Percentiles rank a stretch among this genome's conserved stretches.
These are phyloP conservation scores for Candida chauliodis DNA, from an alignment of 805 yeast genomes.

Conservation along the genomic window DNA sequence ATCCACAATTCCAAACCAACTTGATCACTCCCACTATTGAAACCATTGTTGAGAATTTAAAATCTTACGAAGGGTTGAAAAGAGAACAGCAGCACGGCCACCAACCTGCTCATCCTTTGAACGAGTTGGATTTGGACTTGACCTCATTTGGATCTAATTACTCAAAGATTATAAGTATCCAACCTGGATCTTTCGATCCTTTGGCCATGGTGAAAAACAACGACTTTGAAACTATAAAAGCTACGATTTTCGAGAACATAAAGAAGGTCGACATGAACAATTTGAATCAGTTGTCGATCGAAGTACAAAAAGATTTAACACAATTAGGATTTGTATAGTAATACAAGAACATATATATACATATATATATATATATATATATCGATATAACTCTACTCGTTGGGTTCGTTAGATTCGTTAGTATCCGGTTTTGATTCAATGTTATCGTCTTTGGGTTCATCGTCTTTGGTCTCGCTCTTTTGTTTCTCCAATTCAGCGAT, in stretches of 20 bases:
- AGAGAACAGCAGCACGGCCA: conserved; percentile 13
- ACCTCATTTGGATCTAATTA: conserved; percentile 81
- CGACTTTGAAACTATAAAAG: conserved; percentile 26
- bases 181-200: conserved; percentile 67
- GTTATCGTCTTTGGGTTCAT: conserved; percentile 22
- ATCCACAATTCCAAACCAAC: conserved; percentile 10
- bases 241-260: conserved; percentile 23
- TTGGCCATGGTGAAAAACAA: conserved; percentile 45
- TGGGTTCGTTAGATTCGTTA: neutral
- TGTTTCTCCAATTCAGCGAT: conserved; percentile 39
- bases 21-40: conserved; percentile 29
- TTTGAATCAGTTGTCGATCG: conserved; percentile 21
- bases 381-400: neutral
- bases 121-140: conserved; percentile 53
- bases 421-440: neutral
- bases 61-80: conserved; percentile 24
- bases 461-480: conserved; percentile 23
- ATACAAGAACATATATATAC: too few species aligned
- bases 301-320: conserved; percentile 8
- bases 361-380: conserved; percentile 1
- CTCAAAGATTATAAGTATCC: conserved; percentile 67
- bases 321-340: conserved; percentile 11
- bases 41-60: conserved; percentile 29
- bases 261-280: conserved; percentile 23
- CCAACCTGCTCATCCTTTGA: conserved; percentile 17